A percentile compares a stretch with the other conserved stretches of the same genome.
These are phyloP conservation scores for Aschersonia sp. DNA, from an alignment of 2,329 filamentous ascomycete genomes.

Conservation along the genomic window DNA sequence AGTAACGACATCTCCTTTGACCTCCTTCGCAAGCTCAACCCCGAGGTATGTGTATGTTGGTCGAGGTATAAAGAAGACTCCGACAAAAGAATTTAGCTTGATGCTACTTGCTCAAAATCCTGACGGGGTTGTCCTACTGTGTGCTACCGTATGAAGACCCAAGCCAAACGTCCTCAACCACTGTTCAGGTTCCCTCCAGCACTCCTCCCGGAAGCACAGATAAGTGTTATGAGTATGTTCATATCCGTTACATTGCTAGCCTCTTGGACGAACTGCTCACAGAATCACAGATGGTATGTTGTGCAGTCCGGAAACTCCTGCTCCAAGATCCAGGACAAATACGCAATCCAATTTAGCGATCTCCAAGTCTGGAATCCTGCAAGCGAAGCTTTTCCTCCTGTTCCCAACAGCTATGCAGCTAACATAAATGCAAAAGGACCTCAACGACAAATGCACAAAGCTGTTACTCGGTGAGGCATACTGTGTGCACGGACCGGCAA, in stretches of 20 bases:
- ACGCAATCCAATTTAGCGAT: not conserved
- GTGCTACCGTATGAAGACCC: constrained; percentile 1
- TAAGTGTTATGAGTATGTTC: constrained; percentile 1
- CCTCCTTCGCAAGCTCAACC: constrained; percentile 1
- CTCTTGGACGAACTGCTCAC: not conserved
- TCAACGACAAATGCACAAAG: constrained; percentile 1
- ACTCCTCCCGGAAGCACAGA: constrained; percentile 1
- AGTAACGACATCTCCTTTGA: not conserved
- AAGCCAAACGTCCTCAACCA: not conserved
- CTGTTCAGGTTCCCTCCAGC: not conserved
- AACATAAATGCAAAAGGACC: not conserved
- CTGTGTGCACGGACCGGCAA: not conserved
- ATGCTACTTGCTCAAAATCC: not conserved
- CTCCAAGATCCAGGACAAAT: constrained; percentile 1
- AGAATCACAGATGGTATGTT: constrained; percentile 1
- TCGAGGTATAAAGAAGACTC: not conserved
- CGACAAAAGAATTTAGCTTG: not conserved
- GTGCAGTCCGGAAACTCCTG: constrained; percentile 1
- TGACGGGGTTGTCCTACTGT: constrained; percentile 1
- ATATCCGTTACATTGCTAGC: not conserved
- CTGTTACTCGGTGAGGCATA: constrained; percentile 1
- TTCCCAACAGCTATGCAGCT: not conserved
- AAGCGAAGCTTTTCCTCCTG: not conserved
- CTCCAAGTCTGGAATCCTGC: constrained; percentile 1
- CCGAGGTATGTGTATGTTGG: not conserved